Percentiles rank a stretch among this genome's conserved stretches.
phyloP scores from a whole-genome alignment of 2,329 filamentous ascomycete genomes.

The Fusarium armeniacum region DNA sequence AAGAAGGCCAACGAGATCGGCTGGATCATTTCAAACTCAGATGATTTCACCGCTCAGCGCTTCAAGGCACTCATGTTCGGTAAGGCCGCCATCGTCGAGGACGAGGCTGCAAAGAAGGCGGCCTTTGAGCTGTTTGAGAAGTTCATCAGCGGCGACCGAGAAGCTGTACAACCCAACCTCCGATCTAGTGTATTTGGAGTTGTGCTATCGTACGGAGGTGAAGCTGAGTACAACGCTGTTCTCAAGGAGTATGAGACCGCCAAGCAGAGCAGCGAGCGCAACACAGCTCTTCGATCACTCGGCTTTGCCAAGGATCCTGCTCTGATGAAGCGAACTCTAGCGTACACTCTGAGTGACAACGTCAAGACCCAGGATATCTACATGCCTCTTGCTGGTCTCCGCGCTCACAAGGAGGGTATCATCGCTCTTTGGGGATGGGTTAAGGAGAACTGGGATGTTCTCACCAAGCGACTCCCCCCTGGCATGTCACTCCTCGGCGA shows the following conservation, averaged over 20 bases:
- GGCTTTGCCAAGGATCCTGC: constrained; percentile 83
- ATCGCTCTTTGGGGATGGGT: constrained; percentile 86
- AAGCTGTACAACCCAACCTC: constrained; percentile 92
- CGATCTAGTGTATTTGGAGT: constrained; percentile 89
- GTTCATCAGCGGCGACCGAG: constrained; percentile 82
- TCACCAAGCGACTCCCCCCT: constrained; percentile 87
- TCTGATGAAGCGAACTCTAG: constrained; percentile 85
- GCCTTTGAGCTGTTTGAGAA: constrained; percentile 92
- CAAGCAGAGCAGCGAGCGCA: constrained; percentile 88
- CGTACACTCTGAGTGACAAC: constrained; percentile 80
- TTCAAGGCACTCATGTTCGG: constrained; percentile 95
- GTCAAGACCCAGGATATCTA: constrained; percentile 97
- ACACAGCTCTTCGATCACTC: constrained; percentile 86
- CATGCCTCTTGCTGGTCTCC: constrained; percentile 84
- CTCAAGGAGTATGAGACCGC: constrained; percentile 51
- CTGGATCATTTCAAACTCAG: constrained; percentile 86
- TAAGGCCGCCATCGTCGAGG: constrained; percentile 83
- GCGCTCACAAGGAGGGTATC: constrained; percentile 82
- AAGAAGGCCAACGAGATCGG: constrained; percentile 87
- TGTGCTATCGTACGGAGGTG: constrained; percentile 84
- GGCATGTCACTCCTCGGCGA: constrained; percentile 86
- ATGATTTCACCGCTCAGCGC: constrained; percentile 92
- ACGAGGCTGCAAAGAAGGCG: constrained; percentile 81
- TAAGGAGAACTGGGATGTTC: constrained; percentile 87
- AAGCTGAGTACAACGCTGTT: constrained; percentile 59